A percentile compares a stretch with the other conserved stretches of the same genome.
These are phyloP conservation scores for Tulasnella sp. DNA, from an alignment of 768 basidiomycete species.

Conservation along the genomic window DNA sequence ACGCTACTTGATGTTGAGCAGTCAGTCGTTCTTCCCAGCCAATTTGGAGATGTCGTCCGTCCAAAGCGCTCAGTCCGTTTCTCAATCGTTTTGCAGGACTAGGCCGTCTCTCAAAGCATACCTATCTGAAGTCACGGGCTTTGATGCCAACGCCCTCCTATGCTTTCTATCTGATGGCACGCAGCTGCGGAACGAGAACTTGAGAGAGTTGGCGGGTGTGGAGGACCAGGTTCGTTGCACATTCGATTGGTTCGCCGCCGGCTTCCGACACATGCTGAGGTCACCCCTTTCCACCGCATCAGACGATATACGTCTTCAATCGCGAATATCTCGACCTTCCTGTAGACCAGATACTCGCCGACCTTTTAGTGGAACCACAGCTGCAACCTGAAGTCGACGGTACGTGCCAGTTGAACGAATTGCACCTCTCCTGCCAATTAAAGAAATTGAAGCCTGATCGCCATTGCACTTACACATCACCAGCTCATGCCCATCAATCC, in stretches of 20 bases:
- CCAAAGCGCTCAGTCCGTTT: slow-evolving; percentile 20
- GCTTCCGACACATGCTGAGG: slow-evolving; percentile 6
- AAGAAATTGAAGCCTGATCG: not conserved
- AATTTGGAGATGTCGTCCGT: not conserved
- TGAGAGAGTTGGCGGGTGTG: slow-evolving; percentile 73
- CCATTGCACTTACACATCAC: not conserved
- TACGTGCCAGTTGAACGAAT: slow-evolving; percentile 42
- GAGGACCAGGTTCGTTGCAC: slow-evolving; percentile 66
- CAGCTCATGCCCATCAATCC: not conserved
- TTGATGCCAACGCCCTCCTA: slow-evolving; percentile 68
- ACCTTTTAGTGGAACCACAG: slow-evolving; percentile 62
- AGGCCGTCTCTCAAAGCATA: slow-evolving; percentile 59
- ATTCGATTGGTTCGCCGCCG: not conserved
- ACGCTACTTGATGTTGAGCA: slow-evolving; percentile 30
- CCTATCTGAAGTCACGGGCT: slow-evolving; percentile 69
- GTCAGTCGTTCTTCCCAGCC: slow-evolving; percentile 1
- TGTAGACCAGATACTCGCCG: slow-evolving; percentile 64
- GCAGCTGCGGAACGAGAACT: slow-evolving; percentile 68
- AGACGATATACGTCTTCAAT: slow-evolving; percentile 84
- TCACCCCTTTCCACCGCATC: not conserved
- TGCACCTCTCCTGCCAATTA: not conserved
- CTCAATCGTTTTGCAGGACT: not conserved
- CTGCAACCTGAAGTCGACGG: slow-evolving; percentile 76
- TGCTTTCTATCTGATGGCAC: slow-evolving; percentile 82
- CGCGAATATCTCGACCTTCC: slow-evolving; percentile 75